Percentiles rank a stretch among this genome's conserved stretches.
These are phyloP conservation scores for Hansfordia pulvinata DNA, from an alignment of 2,329 filamentous ascomycete species.

Conservation along the genomic window DNA sequence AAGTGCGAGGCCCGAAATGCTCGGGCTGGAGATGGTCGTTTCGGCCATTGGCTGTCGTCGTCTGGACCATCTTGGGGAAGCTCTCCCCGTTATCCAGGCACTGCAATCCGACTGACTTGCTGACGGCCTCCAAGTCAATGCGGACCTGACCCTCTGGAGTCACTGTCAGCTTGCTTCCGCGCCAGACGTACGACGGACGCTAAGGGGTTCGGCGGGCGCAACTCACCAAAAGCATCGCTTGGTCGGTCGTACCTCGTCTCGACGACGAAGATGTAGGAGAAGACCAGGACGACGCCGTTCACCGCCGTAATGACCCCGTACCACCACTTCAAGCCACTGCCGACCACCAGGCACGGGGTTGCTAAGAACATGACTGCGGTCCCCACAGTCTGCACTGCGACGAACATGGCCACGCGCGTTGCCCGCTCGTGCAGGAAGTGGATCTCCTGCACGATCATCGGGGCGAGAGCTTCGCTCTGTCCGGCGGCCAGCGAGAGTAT, in stretches of 20 bases:
- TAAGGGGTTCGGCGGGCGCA: neutral
- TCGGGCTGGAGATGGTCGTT: slow-evolving; percentile 4
- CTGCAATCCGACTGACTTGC: too few relatives aligned
- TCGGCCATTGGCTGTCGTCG: too few relatives aligned
- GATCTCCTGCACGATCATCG: slow-evolving; percentile 11
- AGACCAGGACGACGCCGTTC: slow-evolving; percentile 4
- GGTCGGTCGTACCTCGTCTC: slow-evolving; percentile 8
- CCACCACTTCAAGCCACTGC: slow-evolving; percentile 8
- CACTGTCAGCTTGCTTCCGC: too few relatives aligned
- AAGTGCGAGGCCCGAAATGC: slow-evolving; percentile 4
- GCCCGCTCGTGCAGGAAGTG: slow-evolving; percentile 10
- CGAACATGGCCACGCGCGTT: slow-evolving; percentile 6
- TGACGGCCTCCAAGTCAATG: slow-evolving; percentile 1
- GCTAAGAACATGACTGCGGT: slow-evolving; percentile 8
- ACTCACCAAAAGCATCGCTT: slow-evolving; percentile 3
- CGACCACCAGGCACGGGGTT: slow-evolving; percentile 7
- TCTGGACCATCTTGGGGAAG: slow-evolving; percentile 4
- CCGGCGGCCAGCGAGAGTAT: slow-evolving; percentile 17
- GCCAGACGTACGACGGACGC: too few relatives aligned
- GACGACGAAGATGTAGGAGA: slow-evolving; percentile 7
- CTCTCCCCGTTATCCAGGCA: slow-evolving; percentile 2
- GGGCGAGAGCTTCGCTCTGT: slow-evolving; percentile 14
- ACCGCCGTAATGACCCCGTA: slow-evolving; percentile 9
- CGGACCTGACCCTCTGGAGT: slow-evolving; percentile 2
- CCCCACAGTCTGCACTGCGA: slow-evolving; percentile 6